Evolutionary conservation across 2,329 filamentous ascomycete species (phyloP).

Genomic region (Drechslerella dactyloides): DNA sequence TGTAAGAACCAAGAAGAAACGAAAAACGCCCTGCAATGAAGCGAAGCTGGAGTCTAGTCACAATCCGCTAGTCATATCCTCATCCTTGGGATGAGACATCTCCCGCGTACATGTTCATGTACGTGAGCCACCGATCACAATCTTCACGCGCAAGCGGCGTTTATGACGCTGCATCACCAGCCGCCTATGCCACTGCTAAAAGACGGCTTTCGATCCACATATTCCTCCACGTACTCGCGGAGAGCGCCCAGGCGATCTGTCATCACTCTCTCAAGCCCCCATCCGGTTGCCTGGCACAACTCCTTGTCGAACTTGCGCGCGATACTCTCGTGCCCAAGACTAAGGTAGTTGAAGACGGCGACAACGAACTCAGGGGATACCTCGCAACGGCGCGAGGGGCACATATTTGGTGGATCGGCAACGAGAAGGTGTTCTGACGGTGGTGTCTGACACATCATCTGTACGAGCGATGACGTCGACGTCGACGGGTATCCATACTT

Average conservation of each 20-base stretch:
- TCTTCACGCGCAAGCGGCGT: neutral
- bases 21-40: no score
- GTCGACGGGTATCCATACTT: constrained; percentile 45
- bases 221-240: constrained; percentile 54
- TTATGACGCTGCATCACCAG: constrained; percentile 24
- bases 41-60: no score
- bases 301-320: constrained; percentile 54
- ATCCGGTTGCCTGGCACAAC: constrained; percentile 52
- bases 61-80: no score
- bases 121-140: neutral
- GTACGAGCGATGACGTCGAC: constrained; percentile 33
- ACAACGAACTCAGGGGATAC: constrained; percentile 53
- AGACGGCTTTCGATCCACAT: constrained; percentile 53
- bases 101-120: no score
- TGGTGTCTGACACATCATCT: constrained; percentile 45
- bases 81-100: no score
- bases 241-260: constrained; percentile 52
- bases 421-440: constrained; percentile 19
- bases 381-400: constrained; percentile 35
- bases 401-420: constrained; percentile 43
- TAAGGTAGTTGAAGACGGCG: constrained; percentile 54
- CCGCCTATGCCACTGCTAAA: constrained; percentile 51
- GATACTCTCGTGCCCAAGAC: constrained; percentile 53
- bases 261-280: constrained; percentile 50
- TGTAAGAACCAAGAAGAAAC: no score